Conservation (phyloP, 768 basidiomycete genomes). For the Gymnopilus dilepis region DNA sequence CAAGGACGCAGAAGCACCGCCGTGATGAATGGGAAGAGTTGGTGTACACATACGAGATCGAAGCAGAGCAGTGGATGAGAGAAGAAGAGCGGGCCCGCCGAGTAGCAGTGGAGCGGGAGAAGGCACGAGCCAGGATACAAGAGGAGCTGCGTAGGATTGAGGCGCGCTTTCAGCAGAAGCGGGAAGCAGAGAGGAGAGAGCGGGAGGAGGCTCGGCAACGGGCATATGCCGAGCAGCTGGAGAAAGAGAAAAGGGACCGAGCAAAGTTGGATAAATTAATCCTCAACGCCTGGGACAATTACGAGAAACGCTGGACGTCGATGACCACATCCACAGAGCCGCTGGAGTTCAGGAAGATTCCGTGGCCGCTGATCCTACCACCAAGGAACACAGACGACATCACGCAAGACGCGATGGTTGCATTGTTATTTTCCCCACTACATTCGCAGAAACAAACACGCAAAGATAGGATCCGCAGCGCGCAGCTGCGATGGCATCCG, state of each 20-base stretch:
- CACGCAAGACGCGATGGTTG: conserved; percentile 53
- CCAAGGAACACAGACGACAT: conserved; percentile 56
- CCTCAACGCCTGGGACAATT: conserved; percentile 61
- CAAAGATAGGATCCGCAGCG: conserved; percentile 70
- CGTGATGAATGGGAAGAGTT: conserved; percentile 58
- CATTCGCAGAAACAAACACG: conserved; percentile 64
- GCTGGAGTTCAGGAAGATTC: conserved; percentile 65
- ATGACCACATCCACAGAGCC: conserved; percentile 49
- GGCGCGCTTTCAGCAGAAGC: conserved; percentile 52
- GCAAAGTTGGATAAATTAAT: conserved; percentile 49
- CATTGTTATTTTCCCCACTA: conserved; percentile 66
- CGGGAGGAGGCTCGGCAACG: conserved; percentile 53
- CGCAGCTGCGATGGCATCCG: conserved; percentile 81
- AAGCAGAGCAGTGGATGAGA: conserved; percentile 58
- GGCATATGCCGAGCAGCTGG: conserved; percentile 41
- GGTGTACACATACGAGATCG: conserved; percentile 54
- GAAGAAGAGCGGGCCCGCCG: conserved; percentile 52
- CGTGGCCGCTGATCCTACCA: conserved; percentile 65
- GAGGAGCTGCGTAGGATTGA: conserved; percentile 64
- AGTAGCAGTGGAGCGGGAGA: conserved; percentile 50
- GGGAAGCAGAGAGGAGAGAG: conserved; percentile 52
- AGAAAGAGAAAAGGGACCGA: conserved; percentile 50
- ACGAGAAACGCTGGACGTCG: conserved; percentile 70
- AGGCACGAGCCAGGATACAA: conserved; percentile 50
- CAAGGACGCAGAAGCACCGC: conserved; percentile 25